Conservation (phyloP, 2,329 filamentous ascomycete species). For the Ascochyta clinopodiicola region DNA sequence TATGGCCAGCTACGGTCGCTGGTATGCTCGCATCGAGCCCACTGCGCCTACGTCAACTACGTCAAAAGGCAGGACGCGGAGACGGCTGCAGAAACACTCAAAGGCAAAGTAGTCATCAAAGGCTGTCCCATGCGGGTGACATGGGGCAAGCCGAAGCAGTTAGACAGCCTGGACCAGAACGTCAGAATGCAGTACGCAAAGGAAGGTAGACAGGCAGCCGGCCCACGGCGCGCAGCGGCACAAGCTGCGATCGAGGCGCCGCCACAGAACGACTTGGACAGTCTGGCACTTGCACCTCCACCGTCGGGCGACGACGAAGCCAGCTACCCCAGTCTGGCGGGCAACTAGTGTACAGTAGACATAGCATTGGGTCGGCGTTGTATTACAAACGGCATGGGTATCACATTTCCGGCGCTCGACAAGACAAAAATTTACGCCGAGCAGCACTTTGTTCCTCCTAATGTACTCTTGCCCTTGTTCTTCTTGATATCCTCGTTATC, state of each 20-base stretch:
- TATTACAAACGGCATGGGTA: slow-evolving; percentile 38
- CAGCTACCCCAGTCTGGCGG: slow-evolving; percentile 83
- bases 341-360: slow-evolving; percentile 64
- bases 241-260: slow-evolving; percentile 51
- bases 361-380: slow-evolving; percentile 38
- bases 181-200: slow-evolving; percentile 80
- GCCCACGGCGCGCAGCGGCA: slow-evolving; percentile 36
- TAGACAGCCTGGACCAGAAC: slow-evolving; percentile 90
- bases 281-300: slow-evolving; percentile 71
- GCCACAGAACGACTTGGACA: slow-evolving; percentile 52
- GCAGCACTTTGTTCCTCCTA: slow-evolving; percentile 49
- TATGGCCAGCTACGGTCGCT: slow-evolving; percentile 91
- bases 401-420: slow-evolving; percentile 35
- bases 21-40: slow-evolving; percentile 94
- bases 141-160: slow-evolving; percentile 90
- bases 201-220: slow-evolving; percentile 65
- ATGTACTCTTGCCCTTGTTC: slow-evolving; percentile 52
- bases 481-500: slow-evolving; percentile 91
- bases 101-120: slow-evolving; percentile 87
- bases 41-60: slow-evolving; percentile 97
- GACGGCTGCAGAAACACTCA: slow-evolving; percentile 80
- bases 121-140: slow-evolving; percentile 89
- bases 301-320: slow-evolving; percentile 80
- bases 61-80: slow-evolving; percentile 84
- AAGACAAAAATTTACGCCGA: slow-evolving; percentile 45